phyloP scores from a whole-genome alignment of 2,329 filamentous ascomycete species.

The Verticillium longisporum region DNA sequence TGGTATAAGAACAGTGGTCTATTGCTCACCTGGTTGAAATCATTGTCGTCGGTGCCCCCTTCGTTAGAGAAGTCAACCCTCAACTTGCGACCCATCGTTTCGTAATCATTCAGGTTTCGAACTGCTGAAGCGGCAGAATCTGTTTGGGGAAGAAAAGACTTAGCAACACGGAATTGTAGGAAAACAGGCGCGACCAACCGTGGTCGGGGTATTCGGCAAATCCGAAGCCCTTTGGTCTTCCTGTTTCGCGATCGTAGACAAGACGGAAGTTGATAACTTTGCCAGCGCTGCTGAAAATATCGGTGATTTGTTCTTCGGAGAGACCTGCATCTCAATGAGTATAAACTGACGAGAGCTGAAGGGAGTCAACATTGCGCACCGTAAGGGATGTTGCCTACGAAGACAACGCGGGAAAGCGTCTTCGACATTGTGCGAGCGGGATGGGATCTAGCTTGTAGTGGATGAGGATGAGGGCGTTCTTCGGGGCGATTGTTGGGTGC shows the following conservation, averaged over 20 bases:
- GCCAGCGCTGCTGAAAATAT: constrained; percentile 86
- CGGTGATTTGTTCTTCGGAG: constrained; percentile 91
- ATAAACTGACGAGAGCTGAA: background rate
- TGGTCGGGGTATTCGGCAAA: constrained; percentile 94
- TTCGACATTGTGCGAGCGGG: constrained; percentile 55
- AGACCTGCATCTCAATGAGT: constrained; percentile 53
- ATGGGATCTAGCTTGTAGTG: background rate
- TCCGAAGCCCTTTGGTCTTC: constrained; percentile 90
- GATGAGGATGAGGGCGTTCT: background rate
- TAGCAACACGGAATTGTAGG: background rate
- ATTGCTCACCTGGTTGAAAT: constrained; percentile 11
- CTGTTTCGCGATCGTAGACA: constrained; percentile 92
- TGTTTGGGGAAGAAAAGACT: constrained; percentile 15
- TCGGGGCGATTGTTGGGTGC: background rate
- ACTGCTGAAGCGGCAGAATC: constrained; percentile 86
- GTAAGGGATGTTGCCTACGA: constrained; percentile 83
- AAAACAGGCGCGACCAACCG: constrained; percentile 40
- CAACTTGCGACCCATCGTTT: constrained; percentile 90
- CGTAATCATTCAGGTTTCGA: constrained; percentile 89
- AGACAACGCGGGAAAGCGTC: constrained; percentile 71
- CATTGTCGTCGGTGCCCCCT: constrained; percentile 62
- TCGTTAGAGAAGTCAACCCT: constrained; percentile 96
- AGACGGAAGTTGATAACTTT: constrained; percentile 88
- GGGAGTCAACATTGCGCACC: constrained; percentile 36
- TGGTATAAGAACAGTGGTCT: background rate